Conservation (phyloP, 78 protist species). For the Dictyostelium citrinum region DNA sequence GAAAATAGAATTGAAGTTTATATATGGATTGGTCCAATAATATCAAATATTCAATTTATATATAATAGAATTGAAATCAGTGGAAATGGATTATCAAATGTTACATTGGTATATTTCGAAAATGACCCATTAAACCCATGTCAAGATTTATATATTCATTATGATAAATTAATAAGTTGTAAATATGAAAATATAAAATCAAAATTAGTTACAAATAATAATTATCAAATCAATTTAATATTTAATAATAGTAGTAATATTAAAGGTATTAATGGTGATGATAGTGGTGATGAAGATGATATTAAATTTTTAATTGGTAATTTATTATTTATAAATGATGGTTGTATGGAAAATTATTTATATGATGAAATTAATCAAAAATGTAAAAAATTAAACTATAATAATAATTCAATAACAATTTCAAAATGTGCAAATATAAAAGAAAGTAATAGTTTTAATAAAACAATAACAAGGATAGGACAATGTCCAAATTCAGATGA, state of each 20-base stretch:
- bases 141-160: not conserved
- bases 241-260: not conserved
- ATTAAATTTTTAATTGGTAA: not conserved
- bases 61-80: not conserved
- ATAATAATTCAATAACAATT: not conserved
- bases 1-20: not conserved
- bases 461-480: not conserved
- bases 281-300: not conserved
- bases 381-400: conserved; percentile 48
- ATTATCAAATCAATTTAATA: not conserved
- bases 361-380: not conserved
- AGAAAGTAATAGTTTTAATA: not conserved
- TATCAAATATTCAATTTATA: not conserved
- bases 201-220: not conserved
- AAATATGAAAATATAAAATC: not conserved
- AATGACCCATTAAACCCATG: not conserved
- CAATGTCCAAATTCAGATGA: not conserved
- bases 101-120: not conserved
- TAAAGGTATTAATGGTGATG: not conserved
- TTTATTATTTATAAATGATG: conserved; percentile 10
- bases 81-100: not conserved
- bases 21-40: not conserved
- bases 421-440: not conserved
- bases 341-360: not conserved
- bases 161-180: conserved; percentile 1